These are phyloP conservation scores for Ceriops zippeliana DNA, from an alignment of 345 rosid genomes.

Conservation along the genomic window DNA sequence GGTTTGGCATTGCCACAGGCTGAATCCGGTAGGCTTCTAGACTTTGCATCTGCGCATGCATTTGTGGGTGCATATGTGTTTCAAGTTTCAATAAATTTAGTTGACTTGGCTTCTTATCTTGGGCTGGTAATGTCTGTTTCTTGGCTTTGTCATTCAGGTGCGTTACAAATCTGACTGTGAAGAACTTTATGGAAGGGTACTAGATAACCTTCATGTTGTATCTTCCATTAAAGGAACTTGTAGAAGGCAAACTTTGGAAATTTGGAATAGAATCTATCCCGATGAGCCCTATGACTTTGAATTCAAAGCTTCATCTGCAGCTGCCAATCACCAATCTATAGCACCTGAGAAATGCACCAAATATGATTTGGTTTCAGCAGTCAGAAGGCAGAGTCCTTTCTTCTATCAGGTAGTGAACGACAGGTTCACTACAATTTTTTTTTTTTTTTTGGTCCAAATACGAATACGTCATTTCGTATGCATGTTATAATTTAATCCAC, in stretches of 20 bases:
- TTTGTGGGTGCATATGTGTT: background rate
- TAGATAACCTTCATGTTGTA: constrained; percentile 56
- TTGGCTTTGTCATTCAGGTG: constrained; percentile 43
- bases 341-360: constrained; percentile 50
- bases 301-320: constrained; percentile 30
- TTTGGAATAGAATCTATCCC: constrained; percentile 65
- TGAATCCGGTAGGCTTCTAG: constrained; percentile 69
- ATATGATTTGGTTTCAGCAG: constrained; percentile 91
- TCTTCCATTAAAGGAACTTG: constrained; percentile 58
- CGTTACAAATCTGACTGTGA: constrained; percentile 77
- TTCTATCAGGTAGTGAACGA: constrained; percentile 65
- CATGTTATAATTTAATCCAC: too few relatives aligned
- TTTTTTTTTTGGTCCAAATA: too few relatives aligned
- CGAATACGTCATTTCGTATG: too few relatives aligned
- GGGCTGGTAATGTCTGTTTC: constrained; percentile 10
- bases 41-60: background rate
- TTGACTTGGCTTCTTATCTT: constrained; percentile 1
- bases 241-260: constrained; percentile 43
- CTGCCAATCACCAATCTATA: constrained; percentile 32
- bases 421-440: background rate
- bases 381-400: constrained; percentile 86
- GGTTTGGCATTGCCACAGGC: constrained; percentile 99
- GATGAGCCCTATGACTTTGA: constrained; percentile 72
- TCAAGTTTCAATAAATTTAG: background rate
- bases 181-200: constrained; percentile 62